Evolutionary conservation across 306 rosid species (phyloP).

Genomic region (Prunus dulcis): DNA sequence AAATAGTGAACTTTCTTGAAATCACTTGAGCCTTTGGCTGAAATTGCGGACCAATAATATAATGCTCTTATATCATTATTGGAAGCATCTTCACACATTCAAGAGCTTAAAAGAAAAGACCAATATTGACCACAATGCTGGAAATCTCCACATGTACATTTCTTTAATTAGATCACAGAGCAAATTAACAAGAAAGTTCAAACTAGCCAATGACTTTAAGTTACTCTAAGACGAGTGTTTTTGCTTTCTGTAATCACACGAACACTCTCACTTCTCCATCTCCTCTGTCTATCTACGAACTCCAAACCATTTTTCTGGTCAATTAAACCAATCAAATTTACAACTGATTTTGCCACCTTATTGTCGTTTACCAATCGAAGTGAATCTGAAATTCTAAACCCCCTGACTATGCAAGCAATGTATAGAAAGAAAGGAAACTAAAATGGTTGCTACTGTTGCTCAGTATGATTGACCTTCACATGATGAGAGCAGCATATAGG

Average conservation of each 20-base stretch:
- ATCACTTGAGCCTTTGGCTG: not conserved
- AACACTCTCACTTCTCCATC: constrained; percentile 17
- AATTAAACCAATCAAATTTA: constrained; percentile 40
- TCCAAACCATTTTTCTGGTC: constrained; percentile 26
- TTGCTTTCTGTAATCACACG: constrained; percentile 17
- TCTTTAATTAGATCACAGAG: constrained; percentile 11
- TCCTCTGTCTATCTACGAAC: constrained; percentile 5
- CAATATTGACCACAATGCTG: constrained; percentile 1
- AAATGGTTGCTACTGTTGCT: not conserved
- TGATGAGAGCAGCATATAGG: constrained; percentile 62
- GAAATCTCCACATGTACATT: constrained; percentile 16
- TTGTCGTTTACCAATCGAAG: constrained; percentile 19
- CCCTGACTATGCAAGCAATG: constrained; percentile 2
- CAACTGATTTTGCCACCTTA: constrained; percentile 31
- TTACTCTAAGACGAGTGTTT: constrained; percentile 4
- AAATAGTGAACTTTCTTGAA: not conserved
- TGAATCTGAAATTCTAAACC: constrained; percentile 25
- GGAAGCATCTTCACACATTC: not conserved
- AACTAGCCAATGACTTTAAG: constrained; percentile 1
- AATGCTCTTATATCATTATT: not conserved
- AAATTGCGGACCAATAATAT: not conserved
- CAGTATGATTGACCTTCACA: constrained; percentile 20
- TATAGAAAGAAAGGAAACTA: constrained; percentile 14
- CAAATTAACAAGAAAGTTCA: not conserved
- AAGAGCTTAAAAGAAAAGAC: not conserved